These are phyloP conservation scores for Hemisphaericaspora xylanilytica DNA, from an alignment of 1,139 yeast species.

Conservation along the genomic window DNA sequence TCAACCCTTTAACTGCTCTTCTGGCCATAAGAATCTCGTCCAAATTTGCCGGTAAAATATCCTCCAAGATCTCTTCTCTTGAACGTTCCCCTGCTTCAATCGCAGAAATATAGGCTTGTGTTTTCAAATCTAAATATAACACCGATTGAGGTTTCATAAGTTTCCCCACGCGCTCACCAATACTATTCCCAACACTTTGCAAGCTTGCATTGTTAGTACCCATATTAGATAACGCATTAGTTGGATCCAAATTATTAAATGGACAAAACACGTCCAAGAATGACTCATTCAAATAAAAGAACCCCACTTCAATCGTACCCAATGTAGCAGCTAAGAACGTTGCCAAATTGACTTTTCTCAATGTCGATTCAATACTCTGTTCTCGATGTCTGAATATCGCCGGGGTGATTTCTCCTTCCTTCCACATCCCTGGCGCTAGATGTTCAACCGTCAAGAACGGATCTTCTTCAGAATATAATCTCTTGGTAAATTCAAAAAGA, in stretches of 20 bases:
- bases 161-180: constrained; percentile 50
- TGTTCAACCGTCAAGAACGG: constrained; percentile 65
- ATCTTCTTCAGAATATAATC: constrained; percentile 61
- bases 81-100: constrained; percentile 70
- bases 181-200: constrained; percentile 34
- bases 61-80: constrained; percentile 67
- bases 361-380: constrained; percentile 63
- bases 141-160: constrained; percentile 78
- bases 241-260: constrained; percentile 44
- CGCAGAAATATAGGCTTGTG: constrained; percentile 93
- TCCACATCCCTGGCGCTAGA: constrained; percentile 66
- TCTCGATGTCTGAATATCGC: constrained; percentile 56
- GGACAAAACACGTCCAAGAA: constrained; percentile 86
- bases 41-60: constrained; percentile 69
- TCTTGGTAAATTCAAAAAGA: constrained; percentile 69
- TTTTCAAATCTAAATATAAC: constrained; percentile 78
- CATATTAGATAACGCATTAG: constrained; percentile 41
- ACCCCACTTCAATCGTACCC: constrained; percentile 84
- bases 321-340: constrained; percentile 83
- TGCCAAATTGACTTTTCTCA: constrained; percentile 82
- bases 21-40: constrained; percentile 38
- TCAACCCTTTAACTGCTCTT: constrained; percentile 32
- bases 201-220: constrained; percentile 32
- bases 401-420: constrained; percentile 59
- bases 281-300: constrained; percentile 77